Percentiles rank a stretch among this genome's conserved stretches.
phyloP scores from a whole-genome alignment of 169 alveolate species.

The Perkinsus olseni region DNA sequence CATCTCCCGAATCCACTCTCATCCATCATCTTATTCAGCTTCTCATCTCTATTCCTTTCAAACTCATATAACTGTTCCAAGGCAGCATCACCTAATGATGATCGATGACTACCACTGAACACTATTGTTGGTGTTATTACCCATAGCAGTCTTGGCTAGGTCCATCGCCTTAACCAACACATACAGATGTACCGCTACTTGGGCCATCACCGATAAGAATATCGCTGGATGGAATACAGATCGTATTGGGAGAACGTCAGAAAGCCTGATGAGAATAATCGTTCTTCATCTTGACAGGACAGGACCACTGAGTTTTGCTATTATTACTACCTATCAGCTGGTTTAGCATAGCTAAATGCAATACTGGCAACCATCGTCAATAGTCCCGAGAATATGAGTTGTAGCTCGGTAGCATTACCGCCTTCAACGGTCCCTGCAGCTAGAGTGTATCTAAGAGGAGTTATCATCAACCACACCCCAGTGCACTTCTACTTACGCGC shows the following conservation, averaged over 20 bases:
- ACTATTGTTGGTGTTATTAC: not conserved
- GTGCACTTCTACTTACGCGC: not conserved
- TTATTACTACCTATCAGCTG: conserved; percentile 29
- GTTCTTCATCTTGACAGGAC: not conserved
- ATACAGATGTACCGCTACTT: conserved; percentile 21
- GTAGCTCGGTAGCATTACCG: not conserved
- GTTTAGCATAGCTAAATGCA: conserved; percentile 30
- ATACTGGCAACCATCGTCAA: conserved; percentile 16
- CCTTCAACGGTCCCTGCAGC: not conserved
- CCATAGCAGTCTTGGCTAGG: conserved; percentile 31
- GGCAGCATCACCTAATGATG: conserved; percentile 9
- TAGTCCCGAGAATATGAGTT: not conserved
- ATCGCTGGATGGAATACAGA: conserved; percentile 36
- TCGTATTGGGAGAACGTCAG: conserved; percentile 18
- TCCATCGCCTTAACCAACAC: conserved; percentile 23
- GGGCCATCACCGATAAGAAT: conserved; percentile 11
- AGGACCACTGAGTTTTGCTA: too few relatives aligned
- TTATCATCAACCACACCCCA: not conserved
- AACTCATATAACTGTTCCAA: conserved; percentile 18
- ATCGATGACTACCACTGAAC: not conserved
- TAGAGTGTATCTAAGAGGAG: not conserved
- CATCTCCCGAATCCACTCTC: not conserved
- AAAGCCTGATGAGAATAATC: not conserved
- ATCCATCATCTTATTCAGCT: conserved; percentile 11
- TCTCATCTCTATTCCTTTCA: conserved; percentile 29